Percentiles rank a stretch among this genome's conserved stretches.
These are phyloP conservation scores for Candida jianshihensis DNA, from an alignment of 805 yeast species.

Conservation along the genomic window DNA sequence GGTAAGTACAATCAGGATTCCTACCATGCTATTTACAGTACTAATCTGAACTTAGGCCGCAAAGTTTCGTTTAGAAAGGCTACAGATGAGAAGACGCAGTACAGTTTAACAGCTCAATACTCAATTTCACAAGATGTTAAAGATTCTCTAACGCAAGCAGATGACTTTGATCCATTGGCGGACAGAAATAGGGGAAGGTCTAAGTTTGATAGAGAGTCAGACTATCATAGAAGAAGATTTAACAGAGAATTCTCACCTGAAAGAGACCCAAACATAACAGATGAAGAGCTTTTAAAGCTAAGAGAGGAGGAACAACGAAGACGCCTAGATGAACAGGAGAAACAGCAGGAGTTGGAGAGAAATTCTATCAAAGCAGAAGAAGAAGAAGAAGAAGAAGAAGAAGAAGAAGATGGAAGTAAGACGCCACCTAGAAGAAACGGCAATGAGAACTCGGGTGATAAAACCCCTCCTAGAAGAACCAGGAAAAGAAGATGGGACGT, in stretches of 20 bases:
- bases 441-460: conserved; percentile 21
- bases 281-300: conserved; percentile 35
- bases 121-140: conserved; percentile 31
- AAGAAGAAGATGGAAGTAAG: conserved; percentile 20
- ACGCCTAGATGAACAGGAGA: conserved; percentile 18
- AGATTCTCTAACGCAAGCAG: conserved; percentile 20
- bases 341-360: background rate
- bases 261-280: conserved; percentile 27
- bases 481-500: conserved; percentile 21
- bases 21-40: background rate
- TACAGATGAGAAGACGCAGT: conserved; percentile 2
- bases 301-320: conserved; percentile 35
- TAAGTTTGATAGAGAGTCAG: conserved; percentile 33
- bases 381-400: conserved; percentile 9
- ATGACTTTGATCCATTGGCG: conserved; percentile 23
- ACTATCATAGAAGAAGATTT: conserved; percentile 39
- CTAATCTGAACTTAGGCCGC: conserved; percentile 4
- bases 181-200: conserved; percentile 22
- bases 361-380: conserved; percentile 1
- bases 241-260: conserved; percentile 25
- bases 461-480: conserved; percentile 22
- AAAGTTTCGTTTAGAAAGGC: conserved; percentile 8
- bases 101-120: conserved; percentile 31
- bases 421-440: conserved; percentile 22
- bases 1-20: conserved; percentile 1